phyloP scores from a whole-genome alignment of 805 yeast genomes.

The Saturnispora serradocipensis region DNA sequence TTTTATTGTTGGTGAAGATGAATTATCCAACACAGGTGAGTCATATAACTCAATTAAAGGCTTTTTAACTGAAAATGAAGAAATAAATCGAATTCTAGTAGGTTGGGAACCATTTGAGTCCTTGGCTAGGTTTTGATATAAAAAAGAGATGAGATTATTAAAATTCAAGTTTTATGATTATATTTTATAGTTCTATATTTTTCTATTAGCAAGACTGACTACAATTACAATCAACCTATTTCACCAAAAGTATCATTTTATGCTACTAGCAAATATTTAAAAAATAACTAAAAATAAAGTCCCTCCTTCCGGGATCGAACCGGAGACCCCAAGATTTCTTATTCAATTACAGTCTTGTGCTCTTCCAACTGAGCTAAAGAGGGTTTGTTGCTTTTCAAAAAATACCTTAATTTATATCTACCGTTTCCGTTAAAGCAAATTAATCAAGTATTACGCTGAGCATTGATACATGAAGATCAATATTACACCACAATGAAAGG shows the following conservation, averaged over 20 bases:
- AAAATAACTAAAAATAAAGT: background rate
- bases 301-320: conserved; percentile 13
- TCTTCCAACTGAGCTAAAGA: conserved; percentile 12
- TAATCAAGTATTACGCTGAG: no score
- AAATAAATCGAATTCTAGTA: background rate
- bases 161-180: background rate
- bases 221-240: background rate
- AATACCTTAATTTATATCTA: no score
- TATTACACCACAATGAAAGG: no score
- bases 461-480: no score
- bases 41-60: background rate
- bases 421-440: no score
- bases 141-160: background rate
- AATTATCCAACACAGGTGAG: background rate
- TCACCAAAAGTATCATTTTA: background rate
- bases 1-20: background rate
- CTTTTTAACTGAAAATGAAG: background rate
- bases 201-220: background rate
- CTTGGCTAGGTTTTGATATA: background rate
- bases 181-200: background rate
- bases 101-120: background rate
- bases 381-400: conserved; percentile 1
- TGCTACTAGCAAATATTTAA: background rate
- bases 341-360: conserved; percentile 9
- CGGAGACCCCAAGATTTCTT: conserved; percentile 11